phyloP scores from a whole-genome alignment of 2,329 filamentous ascomycete species.

The Didymosphaeria variabile region DNA sequence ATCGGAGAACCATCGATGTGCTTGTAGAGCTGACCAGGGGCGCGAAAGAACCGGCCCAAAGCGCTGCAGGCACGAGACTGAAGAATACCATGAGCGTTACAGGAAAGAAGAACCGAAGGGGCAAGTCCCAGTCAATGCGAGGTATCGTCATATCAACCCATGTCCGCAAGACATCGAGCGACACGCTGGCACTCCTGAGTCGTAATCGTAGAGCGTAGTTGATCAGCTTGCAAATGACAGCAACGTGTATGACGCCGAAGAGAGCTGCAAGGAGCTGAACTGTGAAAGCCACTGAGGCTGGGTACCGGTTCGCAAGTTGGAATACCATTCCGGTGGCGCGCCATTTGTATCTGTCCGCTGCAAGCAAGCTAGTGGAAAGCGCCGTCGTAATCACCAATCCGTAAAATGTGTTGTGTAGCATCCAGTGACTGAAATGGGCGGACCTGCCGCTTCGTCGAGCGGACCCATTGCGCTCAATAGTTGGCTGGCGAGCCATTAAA shows the following conservation, averaged over 20 bases:
- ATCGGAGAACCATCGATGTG: conserved; percentile 23
- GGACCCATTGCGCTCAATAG: conserved; percentile 24
- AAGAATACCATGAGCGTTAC: conserved; percentile 32
- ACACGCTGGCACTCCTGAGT: conserved; percentile 33
- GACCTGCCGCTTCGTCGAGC: conserved; percentile 25
- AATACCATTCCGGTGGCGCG: conserved; percentile 33
- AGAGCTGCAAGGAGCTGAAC: conserved; percentile 39
- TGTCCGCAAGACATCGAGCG: conserved; percentile 36
- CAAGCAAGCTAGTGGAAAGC: conserved; percentile 28
- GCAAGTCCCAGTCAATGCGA: conserved; percentile 39
- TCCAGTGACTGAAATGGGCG: conserved; percentile 33
- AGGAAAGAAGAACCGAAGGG: conserved; percentile 40
- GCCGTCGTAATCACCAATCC: conserved; percentile 36
- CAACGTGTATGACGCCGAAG: conserved; percentile 40
- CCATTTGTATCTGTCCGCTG: conserved; percentile 32
- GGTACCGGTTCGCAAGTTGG: conserved; percentile 29
- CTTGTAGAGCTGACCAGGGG: conserved; percentile 30
- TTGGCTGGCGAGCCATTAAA: conserved; percentile 32
- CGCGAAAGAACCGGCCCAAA: conserved; percentile 44
- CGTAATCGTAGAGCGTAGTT: conserved; percentile 39
- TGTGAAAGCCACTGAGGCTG: conserved; percentile 33
- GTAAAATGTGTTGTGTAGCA: conserved; percentile 38
- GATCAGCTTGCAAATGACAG: conserved; percentile 38
- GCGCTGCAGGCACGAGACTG: conserved; percentile 35
- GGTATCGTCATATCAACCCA: conserved; percentile 40